A percentile compares a stretch with the other conserved stretches of the same genome.
These are phyloP conservation scores for Pseudocercospora fuligena DNA, from an alignment of 2,329 filamentous ascomycete genomes.

Conservation along the genomic window DNA sequence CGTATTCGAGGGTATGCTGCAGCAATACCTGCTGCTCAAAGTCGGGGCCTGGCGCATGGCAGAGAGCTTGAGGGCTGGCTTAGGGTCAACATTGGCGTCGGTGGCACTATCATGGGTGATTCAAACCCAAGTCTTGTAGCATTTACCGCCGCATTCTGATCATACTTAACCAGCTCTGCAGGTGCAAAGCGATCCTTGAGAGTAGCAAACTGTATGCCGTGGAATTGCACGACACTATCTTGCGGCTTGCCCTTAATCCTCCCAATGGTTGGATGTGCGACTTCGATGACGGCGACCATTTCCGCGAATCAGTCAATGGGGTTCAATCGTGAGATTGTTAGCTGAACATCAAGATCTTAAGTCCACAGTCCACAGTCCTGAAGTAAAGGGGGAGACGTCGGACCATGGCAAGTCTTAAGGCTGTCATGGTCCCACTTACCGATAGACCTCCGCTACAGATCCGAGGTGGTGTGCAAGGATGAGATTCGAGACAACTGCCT, in stretches of 20 bases:
- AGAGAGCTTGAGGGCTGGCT: not conserved
- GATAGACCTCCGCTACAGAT: not conserved
- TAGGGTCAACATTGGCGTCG: not conserved
- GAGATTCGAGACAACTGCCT: not conserved
- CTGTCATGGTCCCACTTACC: not conserved
- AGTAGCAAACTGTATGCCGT: slow-evolving; percentile 47
- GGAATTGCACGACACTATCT: slow-evolving; percentile 41
- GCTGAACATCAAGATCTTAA: not conserved
- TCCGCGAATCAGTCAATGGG: not conserved
- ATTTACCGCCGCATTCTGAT: slow-evolving; percentile 35
- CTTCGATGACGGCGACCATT: slow-evolving; percentile 14
- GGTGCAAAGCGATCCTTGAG: slow-evolving; percentile 45
- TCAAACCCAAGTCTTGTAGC: slow-evolving; percentile 45
- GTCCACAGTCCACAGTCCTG: not conserved
- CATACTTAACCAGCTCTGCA: slow-evolving; percentile 39
- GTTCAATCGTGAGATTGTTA: not conserved
- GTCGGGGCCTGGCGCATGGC: slow-evolving; percentile 7
- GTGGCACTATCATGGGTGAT: not conserved
- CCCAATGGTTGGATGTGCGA: slow-evolving; percentile 33
- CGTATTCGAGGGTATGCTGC: slow-evolving; percentile 8
- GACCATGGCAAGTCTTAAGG: not conserved
- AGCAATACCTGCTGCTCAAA: slow-evolving; percentile 4
- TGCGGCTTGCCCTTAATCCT: slow-evolving; percentile 30
- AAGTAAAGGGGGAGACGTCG: not conserved
- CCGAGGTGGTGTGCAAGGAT: not conserved